Percentiles rank a stretch among this genome's conserved stretches.
Evolutionary conservation across 768 basidiomycete species (phyloP).

Genomic region (Boletus sensibilis): DNA sequence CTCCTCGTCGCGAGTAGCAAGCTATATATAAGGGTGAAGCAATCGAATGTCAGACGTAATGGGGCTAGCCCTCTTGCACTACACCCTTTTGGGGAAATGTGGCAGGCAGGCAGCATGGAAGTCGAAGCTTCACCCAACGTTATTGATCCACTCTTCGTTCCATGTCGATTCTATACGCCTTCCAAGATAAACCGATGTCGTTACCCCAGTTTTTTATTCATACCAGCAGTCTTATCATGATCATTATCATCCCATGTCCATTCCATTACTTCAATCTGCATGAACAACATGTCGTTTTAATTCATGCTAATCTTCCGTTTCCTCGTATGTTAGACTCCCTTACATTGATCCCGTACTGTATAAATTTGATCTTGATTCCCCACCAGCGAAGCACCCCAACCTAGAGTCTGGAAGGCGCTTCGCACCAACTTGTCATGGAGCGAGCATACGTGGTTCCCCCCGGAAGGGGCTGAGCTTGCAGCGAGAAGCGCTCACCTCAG

Average conservation of each 20-base stretch:
- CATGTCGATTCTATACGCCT: neutral
- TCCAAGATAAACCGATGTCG: neutral
- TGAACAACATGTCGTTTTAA: neutral
- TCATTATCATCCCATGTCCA: neutral
- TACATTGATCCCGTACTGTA: neutral
- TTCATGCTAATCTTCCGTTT: neutral
- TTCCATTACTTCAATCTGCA: neutral
- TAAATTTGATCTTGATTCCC: neutral
- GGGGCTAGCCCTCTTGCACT: neutral
- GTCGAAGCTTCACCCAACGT: neutral
- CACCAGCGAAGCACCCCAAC: neutral
- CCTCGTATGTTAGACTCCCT: neutral
- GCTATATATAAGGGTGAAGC: neutral
- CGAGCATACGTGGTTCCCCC: neutral
- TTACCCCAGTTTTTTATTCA: slow-evolving; percentile 1
- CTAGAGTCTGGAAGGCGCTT: neutral
- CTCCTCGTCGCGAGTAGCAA: neutral
- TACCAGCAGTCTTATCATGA: slow-evolving; percentile 3
- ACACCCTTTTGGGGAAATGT: neutral
- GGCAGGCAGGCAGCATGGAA: neutral
- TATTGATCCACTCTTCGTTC: neutral
- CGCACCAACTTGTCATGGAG: too few relatives aligned
- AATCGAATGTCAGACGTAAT: neutral
- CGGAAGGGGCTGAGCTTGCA: neutral
- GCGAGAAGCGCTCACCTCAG: neutral